Conservation (phyloP, 352 stramenopile species). For the Pythium plurisporium region DNA sequence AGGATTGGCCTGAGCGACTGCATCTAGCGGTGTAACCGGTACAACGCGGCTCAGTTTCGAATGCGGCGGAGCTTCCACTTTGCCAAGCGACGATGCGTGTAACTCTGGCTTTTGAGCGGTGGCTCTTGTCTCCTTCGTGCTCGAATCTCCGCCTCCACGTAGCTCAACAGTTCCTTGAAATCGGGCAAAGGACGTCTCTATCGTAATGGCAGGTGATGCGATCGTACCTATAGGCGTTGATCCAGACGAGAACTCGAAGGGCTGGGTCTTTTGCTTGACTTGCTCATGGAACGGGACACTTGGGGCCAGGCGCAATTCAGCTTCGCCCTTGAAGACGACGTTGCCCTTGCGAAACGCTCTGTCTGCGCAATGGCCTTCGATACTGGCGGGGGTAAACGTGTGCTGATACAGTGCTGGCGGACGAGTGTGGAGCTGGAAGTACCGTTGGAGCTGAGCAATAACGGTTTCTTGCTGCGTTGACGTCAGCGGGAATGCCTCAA, state of each 20-base stretch:
- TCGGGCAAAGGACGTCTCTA: constrained; percentile 14
- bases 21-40: neutral
- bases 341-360: constrained; percentile 43
- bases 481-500: constrained; percentile 24
- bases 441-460: constrained; percentile 19
- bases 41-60: constrained; percentile 8
- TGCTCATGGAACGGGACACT: neutral
- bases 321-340: constrained; percentile 24
- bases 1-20: neutral
- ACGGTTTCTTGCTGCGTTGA: constrained; percentile 7
- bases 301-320: neutral
- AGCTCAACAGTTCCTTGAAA: constrained; percentile 37
- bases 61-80: neutral
- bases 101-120: neutral
- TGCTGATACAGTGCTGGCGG: constrained; percentile 47
- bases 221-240: neutral
- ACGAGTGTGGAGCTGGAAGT: constrained; percentile 32
- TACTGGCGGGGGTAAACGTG: constrained; percentile 26
- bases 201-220: neutral
- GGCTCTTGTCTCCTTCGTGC: neutral
- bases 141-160: constrained; percentile 4
- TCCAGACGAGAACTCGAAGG: constrained; percentile 9
- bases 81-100: too few species aligned
- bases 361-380: constrained; percentile 6
- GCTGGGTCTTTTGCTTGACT: neutral